A percentile compares a stretch with the other conserved stretches of the same genome.
Evolutionary conservation across 2,329 filamentous ascomycete species (phyloP).

Genomic region (Xylariaceae sp.): DNA sequence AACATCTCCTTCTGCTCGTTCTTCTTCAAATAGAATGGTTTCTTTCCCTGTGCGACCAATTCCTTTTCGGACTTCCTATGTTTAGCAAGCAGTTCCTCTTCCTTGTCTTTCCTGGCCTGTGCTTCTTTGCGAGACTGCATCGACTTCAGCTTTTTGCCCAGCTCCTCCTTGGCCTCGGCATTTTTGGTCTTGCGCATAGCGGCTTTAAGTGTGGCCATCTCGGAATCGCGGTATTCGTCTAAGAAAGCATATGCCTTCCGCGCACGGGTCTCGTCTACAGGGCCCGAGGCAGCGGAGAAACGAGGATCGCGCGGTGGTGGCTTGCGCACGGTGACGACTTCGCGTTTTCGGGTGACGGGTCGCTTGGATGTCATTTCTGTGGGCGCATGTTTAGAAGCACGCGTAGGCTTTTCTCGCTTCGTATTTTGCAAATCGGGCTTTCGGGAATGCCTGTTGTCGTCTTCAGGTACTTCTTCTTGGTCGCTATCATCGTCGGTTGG

Average conservation of each 20-base stretch:
- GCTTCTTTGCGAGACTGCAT: slow-evolving; percentile 77
- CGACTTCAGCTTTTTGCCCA: slow-evolving; percentile 70
- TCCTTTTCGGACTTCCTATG: slow-evolving; percentile 83
- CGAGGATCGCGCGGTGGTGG: slow-evolving; percentile 72
- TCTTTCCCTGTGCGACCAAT: slow-evolving; percentile 81
- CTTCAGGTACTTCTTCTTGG: slow-evolving; percentile 27
- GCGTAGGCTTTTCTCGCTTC: slow-evolving; percentile 33
- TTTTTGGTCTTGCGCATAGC: slow-evolving; percentile 56
- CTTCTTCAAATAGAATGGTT: slow-evolving; percentile 89
- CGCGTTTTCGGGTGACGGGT: slow-evolving; percentile 76
- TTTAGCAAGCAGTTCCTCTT: slow-evolving; percentile 64
- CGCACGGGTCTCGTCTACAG: slow-evolving; percentile 54
- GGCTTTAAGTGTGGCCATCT: slow-evolving; percentile 70
- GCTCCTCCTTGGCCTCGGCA: slow-evolving; percentile 41
- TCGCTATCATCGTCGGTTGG: slow-evolving; percentile 21
- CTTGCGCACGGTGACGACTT: slow-evolving; percentile 58
- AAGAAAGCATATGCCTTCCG: slow-evolving; percentile 82
- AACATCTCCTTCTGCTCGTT: slow-evolving; percentile 85
- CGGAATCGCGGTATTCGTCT: slow-evolving; percentile 77
- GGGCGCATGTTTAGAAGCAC: slow-evolving; percentile 84
- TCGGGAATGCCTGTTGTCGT: slow-evolving; percentile 15
- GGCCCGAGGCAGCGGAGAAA: slow-evolving; percentile 65
- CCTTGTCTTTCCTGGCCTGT: slow-evolving; percentile 64
- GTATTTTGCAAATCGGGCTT: slow-evolving; percentile 31
- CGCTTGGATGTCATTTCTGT: slow-evolving; percentile 76